Evolutionary conservation across 352 stramenopile species (phyloP).

Genomic region (Pythium inflatum): DNA sequence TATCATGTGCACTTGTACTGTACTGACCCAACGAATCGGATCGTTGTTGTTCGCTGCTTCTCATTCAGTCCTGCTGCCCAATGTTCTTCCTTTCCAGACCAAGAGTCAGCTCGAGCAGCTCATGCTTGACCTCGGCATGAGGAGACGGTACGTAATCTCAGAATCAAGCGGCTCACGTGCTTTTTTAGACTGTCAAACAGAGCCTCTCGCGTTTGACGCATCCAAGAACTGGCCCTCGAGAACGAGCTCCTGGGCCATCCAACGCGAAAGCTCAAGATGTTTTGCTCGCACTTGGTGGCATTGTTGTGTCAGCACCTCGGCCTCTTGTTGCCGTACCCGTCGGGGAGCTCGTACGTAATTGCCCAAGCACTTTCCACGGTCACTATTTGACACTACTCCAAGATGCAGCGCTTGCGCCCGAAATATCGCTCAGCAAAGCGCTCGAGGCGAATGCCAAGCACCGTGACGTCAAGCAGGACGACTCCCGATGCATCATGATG

Average conservation of each 20-base stretch:
- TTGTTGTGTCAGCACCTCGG: slow-evolving; percentile 82
- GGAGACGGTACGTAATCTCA: too few species aligned
- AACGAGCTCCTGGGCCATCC: slow-evolving; percentile 64
- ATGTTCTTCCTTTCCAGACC: too few species aligned
- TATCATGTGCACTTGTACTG: too few species aligned
- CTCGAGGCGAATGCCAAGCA: slow-evolving; percentile 41
- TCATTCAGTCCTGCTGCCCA: too few species aligned
- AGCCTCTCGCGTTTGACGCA: slow-evolving; percentile 71
- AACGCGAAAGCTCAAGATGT: slow-evolving; percentile 58
- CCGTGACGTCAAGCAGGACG: too few species aligned
- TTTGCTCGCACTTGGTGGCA: slow-evolving; percentile 84
- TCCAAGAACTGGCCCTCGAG: slow-evolving; percentile 63
- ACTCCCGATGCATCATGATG: too few species aligned
- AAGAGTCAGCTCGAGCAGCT: slow-evolving; percentile 78
- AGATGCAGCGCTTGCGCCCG: slow-evolving; percentile 66
- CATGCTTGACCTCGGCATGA: slow-evolving; percentile 68
- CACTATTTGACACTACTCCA: slow-evolving; percentile 83
- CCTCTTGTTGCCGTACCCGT: slow-evolving; percentile 78
- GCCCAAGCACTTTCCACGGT: slow-evolving; percentile 83
- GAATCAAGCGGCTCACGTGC: too few species aligned
- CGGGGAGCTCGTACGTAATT: slow-evolving; percentile 85
- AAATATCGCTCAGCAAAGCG: slow-evolving; percentile 63
- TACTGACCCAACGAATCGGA: too few species aligned
- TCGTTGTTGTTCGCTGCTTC: too few species aligned
- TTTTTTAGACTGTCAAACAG: too few species aligned